phyloP scores from a whole-genome alignment of 345 rosid species.

The Crucihimalaya himalaica region DNA sequence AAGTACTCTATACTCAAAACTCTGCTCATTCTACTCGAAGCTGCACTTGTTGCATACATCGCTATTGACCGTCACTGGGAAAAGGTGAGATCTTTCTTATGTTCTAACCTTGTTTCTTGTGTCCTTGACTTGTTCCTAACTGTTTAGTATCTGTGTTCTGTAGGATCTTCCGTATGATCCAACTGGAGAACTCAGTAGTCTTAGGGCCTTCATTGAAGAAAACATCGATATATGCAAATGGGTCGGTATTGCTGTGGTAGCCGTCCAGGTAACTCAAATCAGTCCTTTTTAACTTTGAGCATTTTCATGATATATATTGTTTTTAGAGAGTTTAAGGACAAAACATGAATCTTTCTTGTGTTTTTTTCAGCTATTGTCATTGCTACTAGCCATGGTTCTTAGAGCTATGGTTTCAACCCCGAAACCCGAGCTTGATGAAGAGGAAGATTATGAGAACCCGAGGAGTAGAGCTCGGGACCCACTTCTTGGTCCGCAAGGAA shows the following conservation, averaged over 20 bases:
- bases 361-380: conserved; percentile 58
- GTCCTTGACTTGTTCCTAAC: conserved; percentile 15
- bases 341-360: not conserved
- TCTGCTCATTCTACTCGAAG: conserved; percentile 66
- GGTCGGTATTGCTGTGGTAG: conserved; percentile 71
- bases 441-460: conserved; percentile 61
- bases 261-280: conserved; percentile 59
- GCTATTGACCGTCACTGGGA: conserved; percentile 85
- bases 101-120: not conserved
- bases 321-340: not conserved
- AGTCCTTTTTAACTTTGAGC: not conserved
- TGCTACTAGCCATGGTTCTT: conserved; percentile 70
- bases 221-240: conserved; percentile 77
- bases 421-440: conserved; percentile 54
- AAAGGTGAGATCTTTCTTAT: conserved; percentile 47
- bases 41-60: conserved; percentile 73
- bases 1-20: conserved; percentile 72
- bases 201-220: conserved; percentile 64
- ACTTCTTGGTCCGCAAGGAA: conserved; percentile 62
- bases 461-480: conserved; percentile 72
- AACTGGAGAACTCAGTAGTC: conserved; percentile 79
- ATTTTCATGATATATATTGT: not conserved
- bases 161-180: conserved; percentile 94
- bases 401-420: conserved; percentile 68
- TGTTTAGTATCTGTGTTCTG: not conserved